Percentiles rank a stretch among this genome's conserved stretches.
Evolutionary conservation across 1,284 basidiomycete species (phyloP).

Genomic region (Microstroma glucosiphilum): DNA sequence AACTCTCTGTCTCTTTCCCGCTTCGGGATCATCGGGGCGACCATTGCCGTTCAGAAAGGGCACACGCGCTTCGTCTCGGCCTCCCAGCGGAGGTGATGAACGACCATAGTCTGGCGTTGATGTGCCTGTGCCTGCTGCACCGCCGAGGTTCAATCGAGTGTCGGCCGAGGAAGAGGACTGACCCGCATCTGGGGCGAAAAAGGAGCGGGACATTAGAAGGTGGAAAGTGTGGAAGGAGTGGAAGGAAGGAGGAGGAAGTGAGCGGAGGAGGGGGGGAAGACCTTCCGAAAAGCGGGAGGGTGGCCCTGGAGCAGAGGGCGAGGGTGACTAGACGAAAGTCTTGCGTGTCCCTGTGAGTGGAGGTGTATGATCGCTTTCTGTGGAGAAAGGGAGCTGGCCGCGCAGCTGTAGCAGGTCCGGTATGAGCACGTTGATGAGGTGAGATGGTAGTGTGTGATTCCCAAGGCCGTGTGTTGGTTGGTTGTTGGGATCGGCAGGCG

Average conservation of each 20-base stretch:
- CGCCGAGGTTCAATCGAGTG: not conserved
- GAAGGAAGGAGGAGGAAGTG: not conserved
- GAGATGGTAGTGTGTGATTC: too few species aligned
- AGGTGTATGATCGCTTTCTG: too few species aligned
- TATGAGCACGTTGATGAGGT: too few species aligned
- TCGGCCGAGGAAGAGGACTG: not conserved
- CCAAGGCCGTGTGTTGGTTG: too few species aligned
- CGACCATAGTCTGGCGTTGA: not conserved
- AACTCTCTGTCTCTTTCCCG: not conserved
- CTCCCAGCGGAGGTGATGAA: not conserved
- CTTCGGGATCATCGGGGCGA: not conserved
- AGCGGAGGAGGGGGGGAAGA: not conserved
- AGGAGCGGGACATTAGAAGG: not conserved
- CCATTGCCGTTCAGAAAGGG: slow-evolving; percentile 4
- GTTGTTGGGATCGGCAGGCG: too few species aligned
- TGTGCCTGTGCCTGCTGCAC: not conserved
- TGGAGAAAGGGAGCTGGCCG: too few species aligned
- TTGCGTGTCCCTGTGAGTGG: too few species aligned
- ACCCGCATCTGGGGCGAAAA: not conserved
- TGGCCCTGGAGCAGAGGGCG: not conserved
- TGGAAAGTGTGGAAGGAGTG: not conserved
- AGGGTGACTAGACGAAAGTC: not conserved
- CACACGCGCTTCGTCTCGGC: not conserved
- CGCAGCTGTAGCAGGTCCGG: too few species aligned
- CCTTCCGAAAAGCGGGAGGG: not conserved